Conservation (phyloP, 345 rosid genomes). For the Lepidium didymum region DNA sequence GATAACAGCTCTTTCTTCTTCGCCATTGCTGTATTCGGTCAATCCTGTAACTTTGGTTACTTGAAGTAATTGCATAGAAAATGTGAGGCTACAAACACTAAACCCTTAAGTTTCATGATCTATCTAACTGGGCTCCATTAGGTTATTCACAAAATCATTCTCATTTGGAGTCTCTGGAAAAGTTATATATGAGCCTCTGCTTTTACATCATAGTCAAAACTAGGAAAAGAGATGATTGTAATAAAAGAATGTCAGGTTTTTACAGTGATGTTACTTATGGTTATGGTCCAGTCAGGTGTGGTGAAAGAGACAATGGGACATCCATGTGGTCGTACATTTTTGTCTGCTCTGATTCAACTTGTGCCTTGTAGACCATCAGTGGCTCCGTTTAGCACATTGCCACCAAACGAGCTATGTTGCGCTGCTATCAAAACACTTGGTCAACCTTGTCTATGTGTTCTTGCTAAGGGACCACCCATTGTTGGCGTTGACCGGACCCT, state of each 20-base stretch:
- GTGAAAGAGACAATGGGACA: slow-evolving; percentile 32
- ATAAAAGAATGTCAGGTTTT: background rate
- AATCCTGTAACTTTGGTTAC: background rate
- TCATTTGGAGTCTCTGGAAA: background rate
- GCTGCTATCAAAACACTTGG: slow-evolving; percentile 65
- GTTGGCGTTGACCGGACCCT: slow-evolving; percentile 71
- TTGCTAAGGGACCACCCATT: slow-evolving; percentile 75
- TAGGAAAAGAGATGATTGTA: background rate
- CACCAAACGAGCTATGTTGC: slow-evolving; percentile 74
- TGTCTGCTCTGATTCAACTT: slow-evolving; percentile 72
- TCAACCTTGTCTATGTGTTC: slow-evolving; percentile 74
- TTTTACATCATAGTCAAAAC: background rate
- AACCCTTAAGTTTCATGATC: slow-evolving; percentile 9
- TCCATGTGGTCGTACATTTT: slow-evolving; percentile 64
- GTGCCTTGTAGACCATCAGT: slow-evolving; percentile 85
- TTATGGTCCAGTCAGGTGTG: slow-evolving; percentile 28
- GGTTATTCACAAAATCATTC: slow-evolving; percentile 18
- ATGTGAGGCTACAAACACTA: background rate
- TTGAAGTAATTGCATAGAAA: background rate
- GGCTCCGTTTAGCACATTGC: slow-evolving; percentile 70
- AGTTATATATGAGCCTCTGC: background rate
- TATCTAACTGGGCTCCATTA: slow-evolving; percentile 15
- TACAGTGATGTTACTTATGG: slow-evolving; percentile 27
- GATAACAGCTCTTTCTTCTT: slow-evolving; percentile 65
- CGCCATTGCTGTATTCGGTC: slow-evolving; percentile 15